Base-by-base conservation (phyloP, 495 filamentous ascomycete species). In the Ramalina intermedia region DNA sequence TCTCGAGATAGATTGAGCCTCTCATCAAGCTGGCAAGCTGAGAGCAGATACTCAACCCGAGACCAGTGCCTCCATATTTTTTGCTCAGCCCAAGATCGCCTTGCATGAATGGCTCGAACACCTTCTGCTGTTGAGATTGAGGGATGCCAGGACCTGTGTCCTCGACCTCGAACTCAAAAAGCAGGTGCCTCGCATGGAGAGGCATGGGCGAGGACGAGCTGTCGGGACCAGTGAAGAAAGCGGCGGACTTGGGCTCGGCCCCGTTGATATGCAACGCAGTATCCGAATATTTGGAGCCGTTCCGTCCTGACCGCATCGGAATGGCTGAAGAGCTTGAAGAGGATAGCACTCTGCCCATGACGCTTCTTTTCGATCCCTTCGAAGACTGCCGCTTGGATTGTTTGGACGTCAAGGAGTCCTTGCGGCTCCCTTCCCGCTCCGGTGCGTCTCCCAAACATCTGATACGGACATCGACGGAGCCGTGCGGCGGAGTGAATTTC, bases 91-190 rank as follows among this genome's bases (percentile, higher is more conserved):
- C 82, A 9, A 91, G 66, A 60, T 96, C 88, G 1, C 85, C 89
- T 63, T 96, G 89, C 8, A 95, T 82, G 56, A 96, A 96, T 0
- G 88, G 89, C 59, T 96, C 88, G 65, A 96, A 96, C 23, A 96
- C 84, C 52, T 78, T 76, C 49, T 83, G 66, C 51, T 85, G 85
- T 48, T 89, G 74, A 43, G 78, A 64, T 21, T 76, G 73, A 0
- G 87, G 81, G 50, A 96, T 93, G n/a, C 89, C 89, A 3, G 87
- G 89, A 0, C 89, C 89, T 8, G 82, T 90, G 57, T 96, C 89
- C 60, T 85, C 71, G 3, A 96, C 86, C 60, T 89, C 82, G 49
- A 94, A 94, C 58, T 90, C 81, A 57, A 94, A 93, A 12, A 76
- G 54, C 40, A 81, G 70, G 18, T 68, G 71, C 61, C 68, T 76